Conservation (phyloP, 2,329 filamentous ascomycete genomes). For the Helotiales sp. region DNA sequence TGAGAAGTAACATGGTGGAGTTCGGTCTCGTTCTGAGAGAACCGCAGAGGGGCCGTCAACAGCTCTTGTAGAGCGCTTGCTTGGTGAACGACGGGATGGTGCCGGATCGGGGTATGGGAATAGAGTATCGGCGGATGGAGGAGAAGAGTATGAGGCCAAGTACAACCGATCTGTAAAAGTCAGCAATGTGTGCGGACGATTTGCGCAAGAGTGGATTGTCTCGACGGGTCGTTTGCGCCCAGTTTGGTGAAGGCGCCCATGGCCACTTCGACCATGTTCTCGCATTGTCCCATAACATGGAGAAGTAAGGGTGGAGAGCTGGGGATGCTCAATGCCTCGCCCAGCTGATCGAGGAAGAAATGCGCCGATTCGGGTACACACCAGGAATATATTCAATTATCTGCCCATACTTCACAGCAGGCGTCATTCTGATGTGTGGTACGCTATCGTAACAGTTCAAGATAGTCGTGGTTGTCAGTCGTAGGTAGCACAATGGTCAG, state of each 20-base stretch:
- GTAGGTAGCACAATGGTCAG: slow-evolving; percentile 16
- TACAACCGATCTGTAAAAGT: slow-evolving; percentile 82
- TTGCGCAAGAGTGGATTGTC: slow-evolving; percentile 8
- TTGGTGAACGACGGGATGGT: slow-evolving; percentile 66
- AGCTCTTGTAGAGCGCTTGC: slow-evolving; percentile 73
- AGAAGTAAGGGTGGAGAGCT: slow-evolving; percentile 35
- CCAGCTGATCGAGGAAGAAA: slow-evolving; percentile 12
- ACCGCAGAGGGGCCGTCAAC: slow-evolving; percentile 60
- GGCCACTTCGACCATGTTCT: slow-evolving; percentile 28
- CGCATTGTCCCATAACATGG: slow-evolving; percentile 27
- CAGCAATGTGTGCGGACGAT: slow-evolving; percentile 43
- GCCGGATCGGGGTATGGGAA: slow-evolving; percentile 77
- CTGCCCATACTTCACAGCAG: slow-evolving; percentile 69
- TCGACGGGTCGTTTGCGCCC: slow-evolving; percentile 21
- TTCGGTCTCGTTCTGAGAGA: slow-evolving; percentile 53
- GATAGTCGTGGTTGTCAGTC: slow-evolving; percentile 30
- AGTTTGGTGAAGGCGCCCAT: slow-evolving; percentile 20
- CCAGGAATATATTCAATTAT: slow-evolving; percentile 96
- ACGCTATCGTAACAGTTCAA: slow-evolving; percentile 15
- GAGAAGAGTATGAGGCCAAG: slow-evolving; percentile 85
- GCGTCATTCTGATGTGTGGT: slow-evolving; percentile 47
- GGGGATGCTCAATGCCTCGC: slow-evolving; percentile 26
- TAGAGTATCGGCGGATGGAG: slow-evolving; percentile 79
- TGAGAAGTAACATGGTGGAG: slow-evolving; percentile 89
- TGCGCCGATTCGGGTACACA: slow-evolving; percentile 50